Evolutionary conservation across 2,329 filamentous ascomycete genomes (phyloP), one percentile per base, ranked within the genome.

Genomic region (Reticulascus tulasneorum): DNA sequence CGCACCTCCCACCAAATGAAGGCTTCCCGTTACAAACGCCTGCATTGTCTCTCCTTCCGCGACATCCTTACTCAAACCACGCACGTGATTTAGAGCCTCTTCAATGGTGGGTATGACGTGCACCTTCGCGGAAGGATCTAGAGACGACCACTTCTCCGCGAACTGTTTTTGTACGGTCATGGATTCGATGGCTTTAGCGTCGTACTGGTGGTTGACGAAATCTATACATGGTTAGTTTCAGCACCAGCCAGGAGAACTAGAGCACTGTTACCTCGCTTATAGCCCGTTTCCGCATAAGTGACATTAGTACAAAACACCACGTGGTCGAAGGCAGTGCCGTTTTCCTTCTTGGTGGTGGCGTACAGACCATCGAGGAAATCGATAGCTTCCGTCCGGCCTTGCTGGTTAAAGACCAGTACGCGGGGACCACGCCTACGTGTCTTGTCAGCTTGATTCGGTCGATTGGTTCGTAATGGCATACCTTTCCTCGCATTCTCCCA

Each of bases 391-490:
- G 31, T 35, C 35, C 74, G 71, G 28, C 73, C 76, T 54, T 82
- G 78, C 60, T 97, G 93, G 60, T 96, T 97, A 73, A 97, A 98
- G 36, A 97, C 82, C 31, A 98, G 67, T 25, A 73, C 59, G 29
- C 40, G 11, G 12, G 36, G 37, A 6, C 40, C 32, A 18, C 12
- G 32, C 12, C 24, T 23, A 12, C 12, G 20, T 8, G 7, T 28
- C 9, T 9, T 13, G 7, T 3, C 18, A 6, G 22, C 68, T 67
- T 2, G 61, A 62, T 1, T 63, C 69, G n/a, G n/a, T n/a, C n/a
- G n/a, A n/a, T n/a, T n/a, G n/a, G n/a, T n/a, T n/a, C n/a, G n/a
- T n/a, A 40, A 29, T 4, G 50, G 25, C 57, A 50, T 52, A 30
- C 41, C 42, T 20, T 56, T 52, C n/a, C 54, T 65, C 49, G 75